Evolutionary conservation across 2,329 filamentous ascomycete species (phyloP), one percentile per base, ranked within the genome.

Genomic region (Colletotrichum melonis): DNA sequence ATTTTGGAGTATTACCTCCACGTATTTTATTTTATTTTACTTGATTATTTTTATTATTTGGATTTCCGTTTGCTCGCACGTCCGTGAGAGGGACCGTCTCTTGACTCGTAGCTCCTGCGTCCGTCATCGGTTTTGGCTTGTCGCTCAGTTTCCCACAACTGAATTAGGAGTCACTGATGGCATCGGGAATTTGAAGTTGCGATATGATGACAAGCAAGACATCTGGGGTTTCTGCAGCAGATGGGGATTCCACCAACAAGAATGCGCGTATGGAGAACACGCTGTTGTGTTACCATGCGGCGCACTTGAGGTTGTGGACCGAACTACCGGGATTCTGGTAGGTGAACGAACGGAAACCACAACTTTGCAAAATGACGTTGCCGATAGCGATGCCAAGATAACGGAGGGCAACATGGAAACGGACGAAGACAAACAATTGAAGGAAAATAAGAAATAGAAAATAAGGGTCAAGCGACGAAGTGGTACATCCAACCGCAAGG

Each of bases 21-120:
- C 55, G 30, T 69, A 11, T 32, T 6, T 38, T 32, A 26, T 26
- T 67, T 52, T n/a, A 16, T 46, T 35, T 55, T 59, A 55, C 55
- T 32, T 6, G 6, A 30, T 54, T 24, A 62, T 58, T 24, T 16
- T 16, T 32, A 46, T 55, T 59, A 55, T 64, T 46, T 19, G 16
- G 22, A 28, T 26, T 28, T 64, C 22, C 32, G n/a, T 66, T 14
- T 58, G 2, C 19, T 38, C 38, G 58, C 49, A 60, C 70, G 69
- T 64, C 54, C 30, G 12, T 9, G 42, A 38, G 69, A 73, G 67
- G 70, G 67, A 60, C 42, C 70, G 59, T 57, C 26, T 26, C 55
- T 65, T 16, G 55, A 65, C 60, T 70, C 62, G 46, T 22, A 22
- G 3, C 16, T 26, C 11, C 8, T 55, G 32, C 35, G 26, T 35